phyloP scores from a whole-genome alignment of 306 rosid genomes.

The Ceratonia siliqua region DNA sequence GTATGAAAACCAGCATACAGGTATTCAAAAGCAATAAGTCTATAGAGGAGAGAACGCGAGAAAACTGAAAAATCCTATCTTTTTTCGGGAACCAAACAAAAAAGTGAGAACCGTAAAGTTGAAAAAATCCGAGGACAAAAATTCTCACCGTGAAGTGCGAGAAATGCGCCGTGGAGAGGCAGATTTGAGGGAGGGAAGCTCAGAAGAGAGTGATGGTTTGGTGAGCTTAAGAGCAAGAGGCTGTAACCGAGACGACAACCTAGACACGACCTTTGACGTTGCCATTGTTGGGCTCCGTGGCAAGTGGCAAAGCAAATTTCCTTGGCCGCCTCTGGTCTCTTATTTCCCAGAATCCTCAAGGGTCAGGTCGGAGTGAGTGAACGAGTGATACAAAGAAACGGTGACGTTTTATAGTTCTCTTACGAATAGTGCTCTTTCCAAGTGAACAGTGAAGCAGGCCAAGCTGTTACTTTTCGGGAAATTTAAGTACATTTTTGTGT shows the following conservation, averaged over 20 bases:
- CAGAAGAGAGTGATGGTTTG: constrained; percentile 39
- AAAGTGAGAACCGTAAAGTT: not conserved
- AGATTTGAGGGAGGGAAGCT: constrained; percentile 41
- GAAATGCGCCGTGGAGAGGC: constrained; percentile 50
- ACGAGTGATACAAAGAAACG: not conserved
- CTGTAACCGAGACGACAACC: constrained; percentile 61
- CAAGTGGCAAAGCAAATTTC: not conserved
- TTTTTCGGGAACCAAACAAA: not conserved
- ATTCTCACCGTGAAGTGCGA: constrained; percentile 58
- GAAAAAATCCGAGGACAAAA: not conserved
- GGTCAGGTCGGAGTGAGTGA: not conserved
- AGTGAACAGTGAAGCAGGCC: too few species aligned
- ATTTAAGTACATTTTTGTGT: too few species aligned
- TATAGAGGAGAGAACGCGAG: not conserved
- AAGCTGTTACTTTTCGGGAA: too few species aligned
- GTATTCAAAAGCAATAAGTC: not conserved
- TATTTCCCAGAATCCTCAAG: not conserved
- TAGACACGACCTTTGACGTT: constrained; percentile 48
- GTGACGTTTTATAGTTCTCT: too few species aligned
- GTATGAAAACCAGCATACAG: not conserved
- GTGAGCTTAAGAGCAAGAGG: constrained; percentile 39
- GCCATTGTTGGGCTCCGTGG: constrained; percentile 49
- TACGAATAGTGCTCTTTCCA: too few species aligned
- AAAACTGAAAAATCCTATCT: constrained; percentile 10
- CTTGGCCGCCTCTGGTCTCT: not conserved